A percentile compares a stretch with the other conserved stretches of the same genome.
Evolutionary conservation across 2,329 filamentous ascomycete genomes (phyloP).

Genomic region (Aspergillus jensenii): DNA sequence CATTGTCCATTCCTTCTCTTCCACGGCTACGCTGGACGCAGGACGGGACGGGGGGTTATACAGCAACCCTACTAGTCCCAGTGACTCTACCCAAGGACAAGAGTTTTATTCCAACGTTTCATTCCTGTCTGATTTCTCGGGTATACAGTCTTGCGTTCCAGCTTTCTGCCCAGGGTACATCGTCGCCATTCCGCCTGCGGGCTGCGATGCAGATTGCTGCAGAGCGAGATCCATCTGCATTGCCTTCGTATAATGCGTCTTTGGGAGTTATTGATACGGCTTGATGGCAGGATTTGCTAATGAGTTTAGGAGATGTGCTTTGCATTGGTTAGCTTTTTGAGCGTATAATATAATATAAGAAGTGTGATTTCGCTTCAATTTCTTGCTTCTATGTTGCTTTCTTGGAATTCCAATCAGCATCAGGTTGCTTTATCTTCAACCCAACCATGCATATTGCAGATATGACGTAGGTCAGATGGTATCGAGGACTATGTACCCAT

Average conservation of each 20-base stretch:
- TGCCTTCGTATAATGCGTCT: conserved; percentile 14
- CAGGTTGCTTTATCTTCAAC: no score
- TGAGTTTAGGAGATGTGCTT: not conserved
- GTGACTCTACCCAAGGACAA: conserved; percentile 15
- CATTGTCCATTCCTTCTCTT: conserved; percentile 10
- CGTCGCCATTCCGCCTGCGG: not conserved
- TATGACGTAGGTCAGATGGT: no score
- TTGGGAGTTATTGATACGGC: conserved; percentile 8
- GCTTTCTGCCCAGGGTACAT: conserved; percentile 10
- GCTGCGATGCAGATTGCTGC: conserved; percentile 10
- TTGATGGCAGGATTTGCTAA: not conserved
- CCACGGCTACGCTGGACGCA: conserved; percentile 10
- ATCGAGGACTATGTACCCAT: no score
- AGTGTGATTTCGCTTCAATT: no score
- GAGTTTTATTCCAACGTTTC: conserved; percentile 16
- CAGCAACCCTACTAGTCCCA: conserved; percentile 12
- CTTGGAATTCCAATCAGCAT: no score
- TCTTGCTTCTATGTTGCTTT: no score
- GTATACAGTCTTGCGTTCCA: conserved; percentile 13
- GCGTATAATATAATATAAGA: no score
- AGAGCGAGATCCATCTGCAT: conserved; percentile 5
- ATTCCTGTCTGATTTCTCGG: conserved; percentile 16
- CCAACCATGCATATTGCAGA: no score
- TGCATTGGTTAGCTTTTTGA: not conserved
- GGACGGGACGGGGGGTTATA: not conserved